Percentiles rank a stretch among this genome's conserved stretches.
Conservation (phyloP, 2,329 filamentous ascomycete species). For the Alternaria postmessia region DNA sequence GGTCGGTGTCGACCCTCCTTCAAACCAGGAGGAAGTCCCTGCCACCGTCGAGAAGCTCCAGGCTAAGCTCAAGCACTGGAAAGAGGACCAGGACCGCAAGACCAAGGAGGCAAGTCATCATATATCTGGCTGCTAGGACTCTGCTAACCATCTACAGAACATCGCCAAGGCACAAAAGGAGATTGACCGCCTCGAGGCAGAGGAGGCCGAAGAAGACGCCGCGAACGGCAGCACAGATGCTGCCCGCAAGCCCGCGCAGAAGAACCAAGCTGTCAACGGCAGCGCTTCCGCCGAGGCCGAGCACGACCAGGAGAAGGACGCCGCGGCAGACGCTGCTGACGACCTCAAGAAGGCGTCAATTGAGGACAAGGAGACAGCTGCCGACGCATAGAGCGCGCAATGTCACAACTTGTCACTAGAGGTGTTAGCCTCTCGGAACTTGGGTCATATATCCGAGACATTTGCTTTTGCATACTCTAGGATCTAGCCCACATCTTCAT, state of each 20-base stretch:
- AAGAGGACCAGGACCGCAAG: constrained; percentile 85
- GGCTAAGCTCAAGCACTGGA: constrained; percentile 90
- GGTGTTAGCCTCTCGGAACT: constrained; percentile 21
- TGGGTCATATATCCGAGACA: constrained; percentile 27
- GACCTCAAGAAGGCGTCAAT: constrained; percentile 68
- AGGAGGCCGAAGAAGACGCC: constrained; percentile 64
- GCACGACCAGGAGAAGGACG: constrained; percentile 65
- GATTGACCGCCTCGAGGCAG: constrained; percentile 81
- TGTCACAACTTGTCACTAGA: constrained; percentile 8
- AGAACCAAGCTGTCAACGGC: constrained; percentile 63
- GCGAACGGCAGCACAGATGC: constrained; percentile 62
- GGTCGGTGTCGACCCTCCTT: constrained; percentile 86
- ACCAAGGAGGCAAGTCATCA: constrained; percentile 79
- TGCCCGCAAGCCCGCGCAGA: constrained; percentile 62
- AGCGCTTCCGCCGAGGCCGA: constrained; percentile 62
- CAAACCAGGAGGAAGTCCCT: constrained; percentile 83
- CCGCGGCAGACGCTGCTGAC: constrained; percentile 64
- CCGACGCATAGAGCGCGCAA: constrained; percentile 34
- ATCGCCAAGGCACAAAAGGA: constrained; percentile 96
- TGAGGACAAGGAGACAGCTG: constrained; percentile 58
- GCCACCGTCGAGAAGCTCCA: constrained; percentile 85
- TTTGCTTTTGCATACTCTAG: constrained; percentile 24
- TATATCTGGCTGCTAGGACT: background rate
- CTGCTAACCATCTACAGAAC: constrained; percentile 68
- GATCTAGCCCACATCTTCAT: constrained; percentile 27